A percentile compares a stretch with the other conserved stretches of the same genome.
Evolutionary conservation across 2,329 filamentous ascomycete genomes (phyloP).

Genomic region (Boeremia exigua): DNA sequence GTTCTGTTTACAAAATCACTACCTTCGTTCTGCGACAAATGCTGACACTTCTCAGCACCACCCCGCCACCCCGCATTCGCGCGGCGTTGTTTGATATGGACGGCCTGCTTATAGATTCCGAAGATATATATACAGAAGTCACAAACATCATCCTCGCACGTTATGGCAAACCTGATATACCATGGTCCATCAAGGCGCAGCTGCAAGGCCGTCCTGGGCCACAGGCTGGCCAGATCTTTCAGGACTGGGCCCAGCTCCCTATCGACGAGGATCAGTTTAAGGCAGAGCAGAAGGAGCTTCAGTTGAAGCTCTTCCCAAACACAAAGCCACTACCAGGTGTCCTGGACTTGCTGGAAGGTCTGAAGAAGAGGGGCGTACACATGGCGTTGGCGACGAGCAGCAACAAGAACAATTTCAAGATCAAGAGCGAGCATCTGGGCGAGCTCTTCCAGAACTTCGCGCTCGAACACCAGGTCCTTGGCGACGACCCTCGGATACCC

Average conservation of each 20-base stretch:
- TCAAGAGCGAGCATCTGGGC: slow-evolving; percentile 71
- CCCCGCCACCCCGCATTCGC: slow-evolving; percentile 71
- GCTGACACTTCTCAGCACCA: slow-evolving; percentile 13
- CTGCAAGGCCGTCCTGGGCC: slow-evolving; percentile 71
- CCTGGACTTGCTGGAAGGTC: slow-evolving; percentile 66
- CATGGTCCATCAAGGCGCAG: slow-evolving; percentile 93
- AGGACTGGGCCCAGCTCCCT: slow-evolving; percentile 85
- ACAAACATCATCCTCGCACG: slow-evolving; percentile 82
- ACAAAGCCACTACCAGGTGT: slow-evolving; percentile 83
- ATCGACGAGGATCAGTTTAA: slow-evolving; percentile 74
- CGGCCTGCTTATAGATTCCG: slow-evolving; percentile 90
- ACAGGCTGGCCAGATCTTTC: slow-evolving; percentile 67
- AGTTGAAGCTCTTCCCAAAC: slow-evolving; percentile 73
- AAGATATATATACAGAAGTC: slow-evolving; percentile 85
- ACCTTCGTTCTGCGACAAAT: neutral
- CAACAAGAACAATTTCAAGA: slow-evolving; percentile 71
- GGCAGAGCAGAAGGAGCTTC: slow-evolving; percentile 65
- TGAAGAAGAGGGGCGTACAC: slow-evolving; percentile 68
- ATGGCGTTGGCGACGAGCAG: slow-evolving; percentile 88
- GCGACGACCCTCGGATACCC: slow-evolving; percentile 81
- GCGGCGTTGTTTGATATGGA: slow-evolving; percentile 99
- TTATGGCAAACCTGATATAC: slow-evolving; percentile 74
- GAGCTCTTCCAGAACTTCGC: slow-evolving; percentile 68
- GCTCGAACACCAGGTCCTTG: slow-evolving; percentile 77
- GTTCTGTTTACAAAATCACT: neutral